Base-by-base conservation (phyloP, 352 stramenopile species). In the Phytophthora megakarya region DNA sequence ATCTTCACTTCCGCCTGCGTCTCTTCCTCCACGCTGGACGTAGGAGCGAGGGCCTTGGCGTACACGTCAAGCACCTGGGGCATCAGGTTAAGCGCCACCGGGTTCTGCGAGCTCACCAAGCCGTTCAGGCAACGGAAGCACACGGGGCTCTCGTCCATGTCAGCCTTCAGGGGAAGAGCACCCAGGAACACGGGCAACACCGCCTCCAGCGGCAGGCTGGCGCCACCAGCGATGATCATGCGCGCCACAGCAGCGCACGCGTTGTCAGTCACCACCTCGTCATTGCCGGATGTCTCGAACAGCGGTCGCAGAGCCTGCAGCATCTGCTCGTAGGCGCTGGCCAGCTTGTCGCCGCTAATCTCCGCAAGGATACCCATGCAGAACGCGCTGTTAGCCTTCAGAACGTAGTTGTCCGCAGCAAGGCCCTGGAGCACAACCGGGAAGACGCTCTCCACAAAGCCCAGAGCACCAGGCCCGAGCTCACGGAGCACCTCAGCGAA, bases 131-230 rank as follows among this genome's bases (percentile, higher is more conserved):
- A 98, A 47, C 80, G 86, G 81, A 98, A 99, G 11, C 98, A 95
- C 13, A 97, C 93, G 61, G 95, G 80, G 67, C 96, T 98, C 79
- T 99, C 97, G 55, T 96, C 95, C 72, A 97, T 96, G 79, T 99
- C 97, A 47, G 83, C 94, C 80, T 98, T 98, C 47, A 99, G 79
- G 21, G 97, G 97, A 43, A 99, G 73, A 30, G 84, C 81, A 47
- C 85, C 80, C 18, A 99, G 79, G 39, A 99, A 81, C 50, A 98
- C 93, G 10, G 96, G 96, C 45, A 99, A 70, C 49, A 99, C 95
- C 58, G 97, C 86, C 50, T 90, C 82, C 45, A 98, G 74, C 22
- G 96, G 97, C 40, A 98, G 77, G 40, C 82, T 81, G 13, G 63
- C 74, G 16, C 82, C 82, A 26, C 72, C 70, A 30, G 86, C 76